Percentiles rank a stretch among this genome's conserved stretches.
phyloP scores from a whole-genome alignment of 2,329 filamentous ascomycete genomes.

The Botrytis fabae region DNA sequence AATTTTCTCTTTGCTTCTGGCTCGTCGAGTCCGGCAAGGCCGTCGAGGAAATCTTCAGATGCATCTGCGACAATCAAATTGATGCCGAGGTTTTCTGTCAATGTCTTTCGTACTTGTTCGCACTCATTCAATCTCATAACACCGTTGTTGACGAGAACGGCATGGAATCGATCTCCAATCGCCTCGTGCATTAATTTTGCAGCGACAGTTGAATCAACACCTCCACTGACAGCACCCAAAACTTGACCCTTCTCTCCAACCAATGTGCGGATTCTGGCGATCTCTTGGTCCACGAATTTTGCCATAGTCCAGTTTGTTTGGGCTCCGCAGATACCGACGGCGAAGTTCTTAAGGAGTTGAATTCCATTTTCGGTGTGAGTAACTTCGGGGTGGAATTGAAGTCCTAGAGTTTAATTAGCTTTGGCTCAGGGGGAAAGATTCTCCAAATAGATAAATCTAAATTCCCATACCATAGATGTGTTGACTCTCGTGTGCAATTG shows the following conservation, averaged over 20 bases:
- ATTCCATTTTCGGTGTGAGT: conserved; percentile 65
- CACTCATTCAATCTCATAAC: conserved; percentile 85
- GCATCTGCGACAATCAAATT: conserved; percentile 88
- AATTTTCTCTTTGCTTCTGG: conserved; percentile 91
- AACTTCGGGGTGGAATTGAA: conserved; percentile 57
- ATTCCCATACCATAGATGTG: conserved; percentile 62
- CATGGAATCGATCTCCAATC: conserved; percentile 78
- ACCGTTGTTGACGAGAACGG: conserved; percentile 83
- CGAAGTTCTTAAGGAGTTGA: conserved; percentile 78
- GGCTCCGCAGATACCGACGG: conserved; percentile 76
- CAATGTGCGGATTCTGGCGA: conserved; percentile 74
- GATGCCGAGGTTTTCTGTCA: conserved; percentile 79
- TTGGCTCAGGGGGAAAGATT: neutral
- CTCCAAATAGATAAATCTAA: neutral
- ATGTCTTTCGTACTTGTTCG: conserved; percentile 74
- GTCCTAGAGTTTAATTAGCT: conserved; percentile 12
- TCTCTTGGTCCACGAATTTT: conserved; percentile 79
- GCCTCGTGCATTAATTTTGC: conserved; percentile 78
- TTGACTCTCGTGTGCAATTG: conserved; percentile 69
- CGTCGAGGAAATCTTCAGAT: conserved; percentile 71
- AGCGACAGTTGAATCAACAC: conserved; percentile 24
- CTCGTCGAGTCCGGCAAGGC: conserved; percentile 72
- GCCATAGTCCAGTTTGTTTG: conserved; percentile 80
- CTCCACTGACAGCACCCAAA: conserved; percentile 64
- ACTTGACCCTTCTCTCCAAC: conserved; percentile 84